Evolutionary conservation across 352 stramenopile genomes (phyloP), one percentile per base, ranked within the genome.

Genomic region (Phytophthora sp.): DNA sequence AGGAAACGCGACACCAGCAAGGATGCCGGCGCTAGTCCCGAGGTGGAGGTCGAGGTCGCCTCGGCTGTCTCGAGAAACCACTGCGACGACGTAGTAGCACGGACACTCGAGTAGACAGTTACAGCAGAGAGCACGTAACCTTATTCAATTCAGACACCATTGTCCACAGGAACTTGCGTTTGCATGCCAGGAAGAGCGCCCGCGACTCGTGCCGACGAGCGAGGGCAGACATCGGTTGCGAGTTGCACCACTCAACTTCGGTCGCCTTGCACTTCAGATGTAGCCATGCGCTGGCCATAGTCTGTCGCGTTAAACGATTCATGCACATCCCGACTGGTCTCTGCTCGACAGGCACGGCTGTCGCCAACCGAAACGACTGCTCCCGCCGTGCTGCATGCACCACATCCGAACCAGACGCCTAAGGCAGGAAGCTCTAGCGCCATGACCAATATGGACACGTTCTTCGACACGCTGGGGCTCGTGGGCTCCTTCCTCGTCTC

Each of bases 401-500:
- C 51, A 68, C 52, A 48, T 38, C 35, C 35, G 27, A 55, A 63
- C n/a, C 24, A 30, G 34, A 39, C 30, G 17, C 11, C 17, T 18
- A 45, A 26, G 20, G 41, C n/a, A 9, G 13, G 5, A 7, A 24
- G 17, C 38, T 15, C 5, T 0, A 37, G 26, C 46, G 34, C n/a
- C 21, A 69, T 72, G 50, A 74, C 45, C 27, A 58, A 58, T 21
- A 69, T 66, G 53, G 49, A 69, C 37, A 70, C 68, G 23, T 66
- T 72, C 20, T 87, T 63, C 62, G 72, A 87, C 57, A 67, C 82
- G 34, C 56, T 88, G 37, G 81, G 82, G 12, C 72, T 91, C 46
- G 53, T 77, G 10, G 79, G 77, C 28, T 88, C 77, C 23, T 87
- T 88, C 65, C 68, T 88, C 54, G 81, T 88, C 43, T 84, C 77